Percentiles rank a stretch among this genome's conserved stretches.
Conservation (phyloP, 441 rosid species). For the Raphanus hybrid region DNA sequence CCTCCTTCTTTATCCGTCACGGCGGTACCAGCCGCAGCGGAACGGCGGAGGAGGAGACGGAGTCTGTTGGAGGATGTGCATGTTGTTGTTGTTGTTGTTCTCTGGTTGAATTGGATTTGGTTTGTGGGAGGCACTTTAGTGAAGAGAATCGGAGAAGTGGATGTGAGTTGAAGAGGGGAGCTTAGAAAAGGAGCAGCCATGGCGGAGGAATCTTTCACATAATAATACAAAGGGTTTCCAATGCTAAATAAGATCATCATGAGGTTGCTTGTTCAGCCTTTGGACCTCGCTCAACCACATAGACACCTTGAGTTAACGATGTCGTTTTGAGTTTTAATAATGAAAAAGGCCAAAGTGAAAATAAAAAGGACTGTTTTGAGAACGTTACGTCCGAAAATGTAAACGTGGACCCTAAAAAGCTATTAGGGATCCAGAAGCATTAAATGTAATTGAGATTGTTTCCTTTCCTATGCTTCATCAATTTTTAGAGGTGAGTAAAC, state of each 20-base stretch:
- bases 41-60: conserved; percentile 37
- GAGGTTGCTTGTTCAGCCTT: conserved; percentile 22
- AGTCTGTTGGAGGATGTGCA: conserved; percentile 17
- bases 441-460: not conserved
- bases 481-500: not conserved
- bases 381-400: not conserved
- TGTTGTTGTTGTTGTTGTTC: conserved; percentile 13
- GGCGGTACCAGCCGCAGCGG: conserved; percentile 12
- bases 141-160: conserved; percentile 32
- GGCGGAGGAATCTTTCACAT: conserved; percentile 13
- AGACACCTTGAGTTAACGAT: conserved; percentile 4
- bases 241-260: conserved; percentile 16
- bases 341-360: not conserved
- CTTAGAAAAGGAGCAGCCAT: conserved; percentile 39
- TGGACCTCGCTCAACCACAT: conserved; percentile 43
- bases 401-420: not conserved
- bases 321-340: not conserved
- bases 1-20: conserved; percentile 34
- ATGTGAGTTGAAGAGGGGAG: conserved; percentile 33
- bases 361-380: not conserved
- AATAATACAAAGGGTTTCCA: not conserved
- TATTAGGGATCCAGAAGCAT: not conserved
- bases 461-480: not conserved
- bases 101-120: conserved; percentile 25
- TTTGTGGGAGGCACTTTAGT: conserved; percentile 1